Percentiles rank a stretch among this genome's conserved stretches.
phyloP scores from a whole-genome alignment of 1,284 basidiomycete genomes.

The Malassezia arunalokei region DNA sequence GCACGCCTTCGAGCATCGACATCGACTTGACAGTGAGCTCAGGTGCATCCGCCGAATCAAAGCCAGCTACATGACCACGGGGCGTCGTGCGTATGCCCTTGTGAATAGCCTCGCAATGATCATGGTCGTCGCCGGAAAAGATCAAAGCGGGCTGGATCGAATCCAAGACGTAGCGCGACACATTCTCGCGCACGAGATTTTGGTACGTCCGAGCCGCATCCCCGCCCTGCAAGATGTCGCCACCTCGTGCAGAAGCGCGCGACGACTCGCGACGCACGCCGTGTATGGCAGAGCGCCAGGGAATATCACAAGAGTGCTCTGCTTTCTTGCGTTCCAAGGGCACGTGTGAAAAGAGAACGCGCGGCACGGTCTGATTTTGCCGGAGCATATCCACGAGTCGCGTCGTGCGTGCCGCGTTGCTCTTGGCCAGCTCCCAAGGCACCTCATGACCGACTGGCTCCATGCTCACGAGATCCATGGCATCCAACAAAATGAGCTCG shows the following conservation, averaged over 20 bases:
- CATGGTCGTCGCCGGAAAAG: conserved; percentile 38
- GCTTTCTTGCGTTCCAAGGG: conserved; percentile 18
- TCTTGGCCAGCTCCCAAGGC: conserved; percentile 11
- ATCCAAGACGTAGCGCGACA: conserved; percentile 23
- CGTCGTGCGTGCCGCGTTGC: conserved; percentile 18
- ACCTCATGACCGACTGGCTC: conserved; percentile 15
- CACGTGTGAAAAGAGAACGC: conserved; percentile 31
- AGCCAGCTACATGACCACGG: conserved; percentile 7
- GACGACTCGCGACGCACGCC: conserved; percentile 21
- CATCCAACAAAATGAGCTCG: conserved; percentile 29
- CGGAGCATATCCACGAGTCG: conserved; percentile 20
- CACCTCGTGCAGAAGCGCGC: conserved; percentile 3
- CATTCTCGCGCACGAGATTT: conserved; percentile 22
- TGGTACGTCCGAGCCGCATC: conserved; percentile 29
- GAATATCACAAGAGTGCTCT: conserved; percentile 18
- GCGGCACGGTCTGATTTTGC: conserved; percentile 12
- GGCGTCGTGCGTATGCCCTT: neutral
- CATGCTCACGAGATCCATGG: conserved; percentile 33
- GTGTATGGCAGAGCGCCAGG: conserved; percentile 15
- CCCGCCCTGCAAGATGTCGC: conserved; percentile 23
- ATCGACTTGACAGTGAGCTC: conserved; percentile 37
- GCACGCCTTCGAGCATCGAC: conserved; percentile 34
- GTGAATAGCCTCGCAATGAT: conserved; percentile 35
- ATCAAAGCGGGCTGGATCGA: conserved; percentile 21
- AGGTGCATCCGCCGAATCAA: conserved; percentile 11